A percentile compares a stretch with the other conserved stretches of the same genome.
Evolutionary conservation across 1,139 yeast species (phyloP).

Genomic region (Yamadazyma dendronema): DNA sequence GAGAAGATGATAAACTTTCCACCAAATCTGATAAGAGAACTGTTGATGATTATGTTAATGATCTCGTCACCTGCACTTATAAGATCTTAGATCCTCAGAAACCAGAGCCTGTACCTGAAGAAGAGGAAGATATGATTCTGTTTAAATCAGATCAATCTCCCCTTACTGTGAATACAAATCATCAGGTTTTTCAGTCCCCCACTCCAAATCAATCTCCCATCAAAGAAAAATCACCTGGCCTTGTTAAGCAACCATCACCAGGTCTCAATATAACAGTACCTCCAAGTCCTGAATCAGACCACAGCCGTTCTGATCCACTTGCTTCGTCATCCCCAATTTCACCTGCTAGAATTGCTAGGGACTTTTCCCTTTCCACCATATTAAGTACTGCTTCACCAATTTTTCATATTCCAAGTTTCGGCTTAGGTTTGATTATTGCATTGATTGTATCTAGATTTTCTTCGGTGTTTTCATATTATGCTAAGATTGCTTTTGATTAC

Average conservation of each 20-base stretch:
- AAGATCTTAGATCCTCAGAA: constrained; percentile 19
- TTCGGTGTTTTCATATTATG: constrained; percentile 22
- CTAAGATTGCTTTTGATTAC: constrained; percentile 19
- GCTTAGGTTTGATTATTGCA: constrained; percentile 28
- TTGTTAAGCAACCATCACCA: constrained; percentile 5
- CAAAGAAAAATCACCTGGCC: constrained; percentile 6
- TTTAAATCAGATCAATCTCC: not conserved
- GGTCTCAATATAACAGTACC: constrained; percentile 9
- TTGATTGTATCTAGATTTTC: constrained; percentile 19
- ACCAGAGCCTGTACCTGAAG: constrained; percentile 1
- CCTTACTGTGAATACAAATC: not conserved
- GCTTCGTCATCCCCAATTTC: not conserved
- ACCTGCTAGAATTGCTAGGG: not conserved
- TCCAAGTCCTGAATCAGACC: constrained; percentile 1
- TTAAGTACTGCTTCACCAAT: constrained; percentile 7
- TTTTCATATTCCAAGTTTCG: constrained; percentile 34
- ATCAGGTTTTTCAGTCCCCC: constrained; percentile 1
- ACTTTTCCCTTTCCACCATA: constrained; percentile 1
- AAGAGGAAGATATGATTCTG: constrained; percentile 1
- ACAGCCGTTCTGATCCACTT: not conserved
- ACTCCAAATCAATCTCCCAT: constrained; percentile 7
- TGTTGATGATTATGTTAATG: constrained; percentile 31
- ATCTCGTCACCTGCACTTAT: constrained; percentile 27
- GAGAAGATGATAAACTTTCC: constrained; percentile 16
- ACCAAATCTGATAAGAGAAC: constrained; percentile 18